phyloP scores from a whole-genome alignment of 352 stramenopile species.

The Thalassiosira livingstoniorum region DNA sequence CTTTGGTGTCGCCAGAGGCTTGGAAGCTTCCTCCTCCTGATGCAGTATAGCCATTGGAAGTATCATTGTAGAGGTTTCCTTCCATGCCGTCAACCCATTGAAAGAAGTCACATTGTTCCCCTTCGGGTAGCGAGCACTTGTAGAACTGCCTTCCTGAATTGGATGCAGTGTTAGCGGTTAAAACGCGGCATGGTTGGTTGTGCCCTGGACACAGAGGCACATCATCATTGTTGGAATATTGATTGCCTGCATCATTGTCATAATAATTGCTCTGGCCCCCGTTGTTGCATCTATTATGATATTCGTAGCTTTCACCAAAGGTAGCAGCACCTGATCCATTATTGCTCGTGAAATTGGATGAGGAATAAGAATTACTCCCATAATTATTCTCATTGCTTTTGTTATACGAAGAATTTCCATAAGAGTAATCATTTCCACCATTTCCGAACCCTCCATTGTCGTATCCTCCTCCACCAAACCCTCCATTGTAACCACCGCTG shows the following conservation, averaged over 20 bases:
- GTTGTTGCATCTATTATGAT: conserved; percentile 12
- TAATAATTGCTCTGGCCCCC: conserved; percentile 12
- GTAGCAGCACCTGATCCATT: conserved; percentile 15
- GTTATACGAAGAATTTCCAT: conserved; percentile 4
- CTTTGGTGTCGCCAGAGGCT: conserved; percentile 52
- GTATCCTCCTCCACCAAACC: neutral
- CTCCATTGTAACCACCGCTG: neutral
- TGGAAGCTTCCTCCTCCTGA: conserved; percentile 7
- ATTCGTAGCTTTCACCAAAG: conserved; percentile 50
- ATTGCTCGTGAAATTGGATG: neutral
- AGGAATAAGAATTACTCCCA: neutral
- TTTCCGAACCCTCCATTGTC: neutral
- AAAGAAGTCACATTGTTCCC: conserved; percentile 82
- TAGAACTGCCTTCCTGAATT: conserved; percentile 84
- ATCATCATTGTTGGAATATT: conserved; percentile 8
- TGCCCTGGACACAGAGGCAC: conserved; percentile 73
- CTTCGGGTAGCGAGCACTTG: conserved; percentile 78
- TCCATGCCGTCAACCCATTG: conserved; percentile 77
- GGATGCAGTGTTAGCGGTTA: conserved; percentile 65
- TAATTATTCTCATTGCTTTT: neutral
- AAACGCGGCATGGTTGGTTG: conserved; percentile 61
- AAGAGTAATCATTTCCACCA: neutral
- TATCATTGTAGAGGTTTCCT: conserved; percentile 42
- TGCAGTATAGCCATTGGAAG: conserved; percentile 26
- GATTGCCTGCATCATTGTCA: neutral